Conservation (phyloP, 441 rosid species). For the Daphne laureola region DNA sequence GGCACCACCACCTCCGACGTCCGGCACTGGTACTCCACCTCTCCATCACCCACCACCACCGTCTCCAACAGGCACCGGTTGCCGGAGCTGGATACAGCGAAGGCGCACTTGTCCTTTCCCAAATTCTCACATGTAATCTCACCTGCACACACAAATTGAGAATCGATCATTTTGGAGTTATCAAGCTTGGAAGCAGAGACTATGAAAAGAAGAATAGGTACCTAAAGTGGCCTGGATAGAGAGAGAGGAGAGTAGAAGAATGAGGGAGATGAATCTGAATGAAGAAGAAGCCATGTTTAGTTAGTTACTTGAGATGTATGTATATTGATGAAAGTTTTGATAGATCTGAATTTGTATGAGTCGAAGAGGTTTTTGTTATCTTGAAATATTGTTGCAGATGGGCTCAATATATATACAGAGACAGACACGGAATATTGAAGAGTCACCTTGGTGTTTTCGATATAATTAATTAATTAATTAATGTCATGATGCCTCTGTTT, state of each 20-base stretch:
- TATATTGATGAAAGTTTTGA: no score
- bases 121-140: conserved; percentile 68
- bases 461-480: no score
- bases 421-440: no score
- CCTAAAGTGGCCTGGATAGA: conserved; percentile 62
- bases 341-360: no score
- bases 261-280: conserved; percentile 27
- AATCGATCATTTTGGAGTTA: no score
- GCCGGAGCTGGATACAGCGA: conserved; percentile 62
- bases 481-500: no score
- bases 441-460: no score
- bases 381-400: no score
- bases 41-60: conserved; percentile 15
- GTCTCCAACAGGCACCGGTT: conserved; percentile 90
- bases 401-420: no score
- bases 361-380: background rate
- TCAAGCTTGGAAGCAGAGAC: no score
- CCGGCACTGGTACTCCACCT: conserved; percentile 62
- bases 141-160: no score
- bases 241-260: conserved; percentile 49
- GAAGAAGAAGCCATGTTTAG: conserved; percentile 51
- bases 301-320: background rate
- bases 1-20: conserved; percentile 80
- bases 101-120: conserved; percentile 60
- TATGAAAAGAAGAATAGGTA: conserved; percentile 14